Evolutionary conservation across 495 filamentous ascomycete species (phyloP).

Genomic region (Aspergillus ostianus): DNA sequence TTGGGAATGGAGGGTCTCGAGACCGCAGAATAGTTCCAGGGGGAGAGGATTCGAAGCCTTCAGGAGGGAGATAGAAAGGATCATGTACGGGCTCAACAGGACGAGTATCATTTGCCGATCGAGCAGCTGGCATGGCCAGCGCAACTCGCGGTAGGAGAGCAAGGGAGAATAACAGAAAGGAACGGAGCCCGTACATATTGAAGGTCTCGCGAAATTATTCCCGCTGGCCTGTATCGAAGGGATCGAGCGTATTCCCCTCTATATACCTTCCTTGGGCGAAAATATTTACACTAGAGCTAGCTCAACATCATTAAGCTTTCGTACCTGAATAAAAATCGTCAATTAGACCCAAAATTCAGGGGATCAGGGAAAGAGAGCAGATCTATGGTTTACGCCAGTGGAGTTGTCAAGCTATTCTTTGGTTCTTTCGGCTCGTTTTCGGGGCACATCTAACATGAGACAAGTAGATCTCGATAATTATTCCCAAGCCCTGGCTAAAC

Average conservation of each 20-base stretch:
- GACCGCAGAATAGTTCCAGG: conserved; percentile 48
- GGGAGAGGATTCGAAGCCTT: conserved; percentile 30
- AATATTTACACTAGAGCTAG: too few relatives aligned
- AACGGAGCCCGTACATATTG: not conserved
- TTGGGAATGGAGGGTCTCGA: conserved; percentile 27
- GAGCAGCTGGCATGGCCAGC: conserved; percentile 7
- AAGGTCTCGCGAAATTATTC: not conserved
- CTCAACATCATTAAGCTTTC: too few relatives aligned
- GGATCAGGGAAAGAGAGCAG: too few relatives aligned
- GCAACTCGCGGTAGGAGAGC: not conserved
- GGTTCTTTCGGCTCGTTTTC: too few relatives aligned
- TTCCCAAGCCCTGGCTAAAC: too few relatives aligned
- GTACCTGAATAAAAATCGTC: too few relatives aligned
- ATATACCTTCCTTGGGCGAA: not conserved
- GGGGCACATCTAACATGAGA: too few relatives aligned
- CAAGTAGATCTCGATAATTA: too few relatives aligned
- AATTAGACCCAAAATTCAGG: too few relatives aligned
- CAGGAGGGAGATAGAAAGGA: conserved; percentile 47
- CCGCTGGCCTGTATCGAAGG: not conserved
- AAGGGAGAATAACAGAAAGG: not conserved
- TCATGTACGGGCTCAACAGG: conserved; percentile 27
- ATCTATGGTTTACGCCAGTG: too few relatives aligned
- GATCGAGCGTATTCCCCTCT: not conserved
- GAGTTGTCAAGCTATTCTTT: too few relatives aligned
- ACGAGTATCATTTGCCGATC: not conserved